phyloP scores from a whole-genome alignment of 305 asterid genomes.

The Plantago coronopus region DNA sequence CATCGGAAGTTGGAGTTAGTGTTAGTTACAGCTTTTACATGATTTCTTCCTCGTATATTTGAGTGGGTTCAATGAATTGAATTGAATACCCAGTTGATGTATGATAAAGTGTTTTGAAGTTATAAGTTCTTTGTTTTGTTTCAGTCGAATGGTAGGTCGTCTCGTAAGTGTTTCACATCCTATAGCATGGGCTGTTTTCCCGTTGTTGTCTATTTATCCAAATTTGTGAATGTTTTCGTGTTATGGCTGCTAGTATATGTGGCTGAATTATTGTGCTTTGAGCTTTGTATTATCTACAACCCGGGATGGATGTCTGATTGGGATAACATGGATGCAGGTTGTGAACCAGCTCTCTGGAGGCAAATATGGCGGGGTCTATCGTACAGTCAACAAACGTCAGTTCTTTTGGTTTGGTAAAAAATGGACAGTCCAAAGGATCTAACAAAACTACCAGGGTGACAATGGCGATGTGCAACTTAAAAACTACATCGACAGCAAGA shows the following conservation, averaged over 20 bases:
- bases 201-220: background rate
- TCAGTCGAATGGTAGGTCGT: too few relatives aligned
- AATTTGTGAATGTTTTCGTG: background rate
- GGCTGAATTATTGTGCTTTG: background rate
- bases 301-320: conserved; percentile 23
- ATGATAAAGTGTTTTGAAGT: too few relatives aligned
- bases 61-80: too few relatives aligned
- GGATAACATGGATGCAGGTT: conserved; percentile 29
- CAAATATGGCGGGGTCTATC: conserved; percentile 62
- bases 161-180: too few relatives aligned
- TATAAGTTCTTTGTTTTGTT: too few relatives aligned
- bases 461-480: conserved; percentile 47
- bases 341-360: conserved; percentile 4
- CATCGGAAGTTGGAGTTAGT: too few relatives aligned
- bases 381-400: conserved; percentile 62
- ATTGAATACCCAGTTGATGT: too few relatives aligned
- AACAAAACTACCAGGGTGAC: conserved; percentile 38
- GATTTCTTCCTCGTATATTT: too few relatives aligned
- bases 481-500: conserved; percentile 29
- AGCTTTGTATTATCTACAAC: background rate
- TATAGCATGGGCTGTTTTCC: too few relatives aligned
- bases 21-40: too few relatives aligned
- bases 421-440: conserved; percentile 52
- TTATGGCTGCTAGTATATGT: background rate
- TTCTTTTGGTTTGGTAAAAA: conserved; percentile 43